These are phyloP conservation scores for Echinosophora koreensis DNA, from an alignment of 306 rosid genomes.

Conservation along the genomic window DNA sequence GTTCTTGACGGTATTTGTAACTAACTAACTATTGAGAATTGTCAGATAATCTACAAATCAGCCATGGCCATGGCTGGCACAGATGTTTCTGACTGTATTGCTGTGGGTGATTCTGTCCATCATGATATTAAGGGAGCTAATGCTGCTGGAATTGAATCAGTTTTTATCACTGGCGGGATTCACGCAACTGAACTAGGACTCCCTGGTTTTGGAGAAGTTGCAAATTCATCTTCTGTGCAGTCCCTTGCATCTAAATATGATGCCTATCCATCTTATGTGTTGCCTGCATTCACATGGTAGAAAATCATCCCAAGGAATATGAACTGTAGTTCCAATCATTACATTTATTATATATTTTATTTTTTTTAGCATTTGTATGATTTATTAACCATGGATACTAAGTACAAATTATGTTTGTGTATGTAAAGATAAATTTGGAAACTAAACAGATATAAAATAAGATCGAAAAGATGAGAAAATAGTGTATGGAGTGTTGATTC, in stretches of 20 bases:
- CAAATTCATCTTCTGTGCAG: conserved; percentile 68
- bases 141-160: conserved; percentile 75
- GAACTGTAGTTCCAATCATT: conserved; percentile 31
- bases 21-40: conserved; percentile 33
- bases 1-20: conserved; percentile 33
- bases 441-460: neutral
- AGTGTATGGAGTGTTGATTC: neutral
- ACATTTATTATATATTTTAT: neutral
- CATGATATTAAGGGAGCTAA: conserved; percentile 98
- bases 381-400: conserved; percentile 23
- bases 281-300: conserved; percentile 86
- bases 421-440: conserved; percentile 17
- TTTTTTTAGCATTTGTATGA: conserved; percentile 3
- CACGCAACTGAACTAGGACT: conserved; percentile 88
- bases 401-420: neutral
- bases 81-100: conserved; percentile 70
- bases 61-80: conserved; percentile 81
- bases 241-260: conserved; percentile 67
- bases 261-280: conserved; percentile 81
- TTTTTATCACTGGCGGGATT: conserved; percentile 79
- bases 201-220: conserved; percentile 61
- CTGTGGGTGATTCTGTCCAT: conserved; percentile 95
- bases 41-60: conserved; percentile 82
- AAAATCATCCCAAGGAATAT: conserved; percentile 29
- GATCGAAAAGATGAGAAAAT: neutral